phyloP scores from a whole-genome alignment of 2,329 filamentous ascomycete genomes.

The Penicillium sp. region DNA sequence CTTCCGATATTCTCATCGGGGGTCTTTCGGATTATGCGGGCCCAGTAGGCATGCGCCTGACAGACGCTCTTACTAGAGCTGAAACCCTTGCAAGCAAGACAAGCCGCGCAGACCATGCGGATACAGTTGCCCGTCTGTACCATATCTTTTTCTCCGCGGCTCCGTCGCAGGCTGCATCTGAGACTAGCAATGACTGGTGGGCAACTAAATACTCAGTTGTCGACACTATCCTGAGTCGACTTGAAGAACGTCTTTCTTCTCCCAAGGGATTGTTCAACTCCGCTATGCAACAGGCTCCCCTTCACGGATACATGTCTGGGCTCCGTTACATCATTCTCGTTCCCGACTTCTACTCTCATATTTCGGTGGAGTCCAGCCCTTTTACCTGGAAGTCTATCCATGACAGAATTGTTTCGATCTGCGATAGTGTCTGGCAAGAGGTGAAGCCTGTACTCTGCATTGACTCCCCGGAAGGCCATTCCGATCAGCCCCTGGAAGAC shows the following conservation, averaged over 20 bases:
- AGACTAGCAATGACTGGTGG: conserved; percentile 27
- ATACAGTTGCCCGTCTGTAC: conserved; percentile 79
- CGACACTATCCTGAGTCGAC: conserved; percentile 56
- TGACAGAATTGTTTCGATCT: conserved; percentile 58
- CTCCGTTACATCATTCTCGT: conserved; percentile 59
- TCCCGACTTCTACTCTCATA: conserved; percentile 35
- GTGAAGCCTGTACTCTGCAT: conserved; percentile 81
- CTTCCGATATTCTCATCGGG: conserved; percentile 28
- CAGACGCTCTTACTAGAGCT: conserved; percentile 34
- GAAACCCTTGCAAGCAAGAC: conserved; percentile 54
- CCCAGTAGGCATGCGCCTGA: conserved; percentile 25
- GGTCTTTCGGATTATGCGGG: conserved; percentile 9
- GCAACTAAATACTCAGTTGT: conserved; percentile 53
- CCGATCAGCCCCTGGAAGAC: conserved; percentile 61
- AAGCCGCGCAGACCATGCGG: conserved; percentile 85
- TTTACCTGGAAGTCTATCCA: conserved; percentile 35
- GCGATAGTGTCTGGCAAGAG: conserved; percentile 71
- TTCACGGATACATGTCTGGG: conserved; percentile 70
- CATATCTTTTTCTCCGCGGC: conserved; percentile 67
- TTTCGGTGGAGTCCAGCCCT: conserved; percentile 26
- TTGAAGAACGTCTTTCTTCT: conserved; percentile 65
- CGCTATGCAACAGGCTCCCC: conserved; percentile 65
- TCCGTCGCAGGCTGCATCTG: conserved; percentile 30
- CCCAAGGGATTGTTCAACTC: conserved; percentile 65
- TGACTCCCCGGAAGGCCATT: conserved; percentile 88